Evolutionary conservation across 345 rosid genomes (phyloP), one percentile per base, ranked within the genome.

Genomic region (Corchorus olitorius): DNA sequence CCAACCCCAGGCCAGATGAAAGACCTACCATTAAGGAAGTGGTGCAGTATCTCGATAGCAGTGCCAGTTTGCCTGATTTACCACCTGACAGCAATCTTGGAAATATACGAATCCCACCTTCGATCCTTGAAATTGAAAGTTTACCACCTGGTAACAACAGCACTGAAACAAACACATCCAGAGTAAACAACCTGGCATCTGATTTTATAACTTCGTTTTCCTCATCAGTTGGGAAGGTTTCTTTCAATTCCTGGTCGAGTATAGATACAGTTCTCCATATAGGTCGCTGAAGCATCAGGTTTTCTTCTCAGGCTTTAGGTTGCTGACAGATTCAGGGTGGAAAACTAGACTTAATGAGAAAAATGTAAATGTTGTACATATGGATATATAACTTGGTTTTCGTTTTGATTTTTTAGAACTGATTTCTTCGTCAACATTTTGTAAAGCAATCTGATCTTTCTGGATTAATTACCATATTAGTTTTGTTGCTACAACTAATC

Each of bases 21-120:
- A 83, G 88, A 67, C 92, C 92, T 12, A 73, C 54, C 5, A 87
- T 85, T 80, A 46, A 16, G 46, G 50, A 80, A 76, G 85, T 82
- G 63, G 68, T 75, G 59, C 73, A 60, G 2, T 77, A 74, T n/a
- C 72, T 84, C 1, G 78, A 81, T 2, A 75, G 78, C 3, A 22
- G 49, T n/a, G 75, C 60, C 11, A 33, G 35, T 14, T 75, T 86
- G 80, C 82, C 83, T 75, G 83, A 83, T 5, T 72, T 78, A 11
- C 41, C 19, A 58, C 39, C 39, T n/a, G 65, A 22, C 8, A 27
- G 27, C 27, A 19, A 11, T 20, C 37, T 43, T 16, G 27, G 4
- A 52, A 52, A 10, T 16, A 0, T 4, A 39, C 6, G 43, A 6
- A 39, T 6, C 33, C 45, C 45, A 50, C 34, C 20, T 69, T 33